Evolutionary conservation across 495 filamentous ascomycete species (phyloP).

Genomic region (Bathelium albidoporum): DNA sequence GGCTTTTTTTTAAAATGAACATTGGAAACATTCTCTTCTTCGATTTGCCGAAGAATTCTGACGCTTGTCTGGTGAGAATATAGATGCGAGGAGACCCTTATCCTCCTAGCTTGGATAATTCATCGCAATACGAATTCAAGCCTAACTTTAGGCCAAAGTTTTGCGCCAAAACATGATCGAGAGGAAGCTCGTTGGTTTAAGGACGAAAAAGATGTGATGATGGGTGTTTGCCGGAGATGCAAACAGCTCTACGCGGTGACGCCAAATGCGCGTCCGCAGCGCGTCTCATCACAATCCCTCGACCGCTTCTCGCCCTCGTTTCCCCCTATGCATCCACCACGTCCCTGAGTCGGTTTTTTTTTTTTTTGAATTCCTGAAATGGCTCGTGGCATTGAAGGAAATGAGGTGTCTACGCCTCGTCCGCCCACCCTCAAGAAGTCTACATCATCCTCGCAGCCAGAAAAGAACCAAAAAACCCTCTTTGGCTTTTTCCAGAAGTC

Average conservation of each 20-base stretch:
- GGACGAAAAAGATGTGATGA: too few relatives aligned
- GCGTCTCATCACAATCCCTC: background rate
- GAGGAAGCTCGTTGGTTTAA: too few relatives aligned
- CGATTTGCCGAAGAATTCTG: too few relatives aligned
- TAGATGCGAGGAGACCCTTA: too few relatives aligned
- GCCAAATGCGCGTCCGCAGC: background rate
- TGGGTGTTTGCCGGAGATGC: too few relatives aligned
- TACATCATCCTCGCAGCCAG: slow-evolving; percentile 38
- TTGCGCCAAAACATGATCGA: too few relatives aligned
- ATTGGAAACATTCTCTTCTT: too few relatives aligned
- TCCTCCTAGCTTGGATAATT: too few relatives aligned
- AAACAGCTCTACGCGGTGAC: slow-evolving; percentile 4
- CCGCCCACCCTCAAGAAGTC: slow-evolving; percentile 24
- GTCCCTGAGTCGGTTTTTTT: background rate
- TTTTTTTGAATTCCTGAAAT: slow-evolving; percentile 13
- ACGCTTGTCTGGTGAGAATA: too few relatives aligned
- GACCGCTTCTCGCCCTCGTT: background rate
- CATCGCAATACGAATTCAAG: too few relatives aligned
- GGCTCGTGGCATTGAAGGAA: slow-evolving; percentile 34
- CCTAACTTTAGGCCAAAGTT: too few relatives aligned
- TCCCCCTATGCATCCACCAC: background rate
- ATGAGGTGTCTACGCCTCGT: slow-evolving; percentile 31
- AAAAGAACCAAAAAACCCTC: slow-evolving; percentile 59
- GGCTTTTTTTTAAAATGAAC: background rate
- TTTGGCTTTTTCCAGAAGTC: slow-evolving; percentile 75